Evolutionary conservation across 129 eudicot genomes (phyloP).

Genomic region (Glebionis coronaria): DNA sequence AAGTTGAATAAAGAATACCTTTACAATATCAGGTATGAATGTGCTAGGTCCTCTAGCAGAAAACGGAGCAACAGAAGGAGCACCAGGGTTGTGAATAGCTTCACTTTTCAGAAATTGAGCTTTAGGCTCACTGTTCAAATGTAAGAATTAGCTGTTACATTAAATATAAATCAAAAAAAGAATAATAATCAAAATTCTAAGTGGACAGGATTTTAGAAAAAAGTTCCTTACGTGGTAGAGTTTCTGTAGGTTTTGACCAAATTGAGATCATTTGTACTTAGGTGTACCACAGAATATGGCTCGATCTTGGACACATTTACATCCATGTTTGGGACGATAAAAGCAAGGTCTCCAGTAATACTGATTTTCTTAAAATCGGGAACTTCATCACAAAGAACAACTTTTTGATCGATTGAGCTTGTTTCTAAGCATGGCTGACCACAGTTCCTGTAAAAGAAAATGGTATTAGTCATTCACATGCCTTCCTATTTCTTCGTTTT

Average conservation of each 20-base stretch:
- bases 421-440: not conserved
- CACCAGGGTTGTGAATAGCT: constrained; percentile 1
- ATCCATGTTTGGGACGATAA: not conserved
- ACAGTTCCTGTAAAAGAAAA: constrained; percentile 1
- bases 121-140: constrained; percentile 15
- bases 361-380: not conserved
- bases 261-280: not conserved
- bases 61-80: constrained; percentile 46
- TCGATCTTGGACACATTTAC: not conserved
- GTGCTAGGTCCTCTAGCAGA: constrained; percentile 49
- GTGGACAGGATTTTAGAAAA: too few relatives aligned
- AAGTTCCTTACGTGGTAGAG: constrained; percentile 6
- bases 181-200: not conserved
- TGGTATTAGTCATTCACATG: not conserved
- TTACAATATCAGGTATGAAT: constrained; percentile 29
- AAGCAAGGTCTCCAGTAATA: not conserved
- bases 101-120: constrained; percentile 27
- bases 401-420: not conserved
- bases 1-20: constrained; percentile 25
- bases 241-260: constrained; percentile 10
- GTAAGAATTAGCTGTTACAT: not conserved
- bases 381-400: not conserved
- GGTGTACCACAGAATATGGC: not conserved
- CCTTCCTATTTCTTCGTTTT: not conserved
- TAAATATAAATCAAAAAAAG: not conserved